Percentiles rank a stretch among this genome's conserved stretches.
Conservation (phyloP, 2,329 filamentous ascomycete genomes). For the Monilinia aucupariae region DNA sequence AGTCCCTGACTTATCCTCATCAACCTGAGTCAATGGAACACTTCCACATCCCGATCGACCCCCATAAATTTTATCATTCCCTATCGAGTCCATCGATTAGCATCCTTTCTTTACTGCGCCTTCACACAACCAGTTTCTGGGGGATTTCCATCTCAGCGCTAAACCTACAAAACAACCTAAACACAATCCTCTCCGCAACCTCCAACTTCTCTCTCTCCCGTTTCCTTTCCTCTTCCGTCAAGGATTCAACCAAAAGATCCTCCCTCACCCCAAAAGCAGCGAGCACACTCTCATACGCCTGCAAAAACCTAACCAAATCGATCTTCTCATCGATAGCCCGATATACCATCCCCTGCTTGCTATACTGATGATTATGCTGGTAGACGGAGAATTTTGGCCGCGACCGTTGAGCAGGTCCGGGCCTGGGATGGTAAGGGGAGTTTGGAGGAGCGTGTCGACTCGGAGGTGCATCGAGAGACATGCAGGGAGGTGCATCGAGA, state of each 20-base stretch:
- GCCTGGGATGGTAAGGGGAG: too few species aligned
- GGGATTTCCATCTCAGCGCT: too few species aligned
- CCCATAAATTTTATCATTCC: not conserved
- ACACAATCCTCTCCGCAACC: not conserved
- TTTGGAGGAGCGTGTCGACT: not conserved
- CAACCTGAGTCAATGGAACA: not conserved
- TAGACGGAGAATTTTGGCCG: too few species aligned
- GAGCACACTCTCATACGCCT: slow-evolving; percentile 7
- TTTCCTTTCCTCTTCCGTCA: not conserved
- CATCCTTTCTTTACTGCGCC: not conserved
- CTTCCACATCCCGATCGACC: not conserved
- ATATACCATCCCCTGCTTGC: slow-evolving; percentile 7
- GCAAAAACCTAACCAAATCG: slow-evolving; percentile 3
- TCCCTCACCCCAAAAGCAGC: not conserved
- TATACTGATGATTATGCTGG: not conserved
- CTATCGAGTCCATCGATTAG: not conserved
- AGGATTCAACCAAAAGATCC: too few species aligned
- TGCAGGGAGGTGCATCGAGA: too few species aligned
- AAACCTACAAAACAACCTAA: slow-evolving; percentile 7
- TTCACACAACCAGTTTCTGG: not conserved
- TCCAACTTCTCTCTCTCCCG: not conserved
- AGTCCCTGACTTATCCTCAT: too few species aligned
- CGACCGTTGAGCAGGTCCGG: too few species aligned
- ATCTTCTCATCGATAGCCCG: slow-evolving; percentile 9
- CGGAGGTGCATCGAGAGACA: too few species aligned